A percentile compares a stretch with the other conserved stretches of the same genome.
Conservation (phyloP, 805 yeast genomes). For the Myxozyma geophila region DNA sequence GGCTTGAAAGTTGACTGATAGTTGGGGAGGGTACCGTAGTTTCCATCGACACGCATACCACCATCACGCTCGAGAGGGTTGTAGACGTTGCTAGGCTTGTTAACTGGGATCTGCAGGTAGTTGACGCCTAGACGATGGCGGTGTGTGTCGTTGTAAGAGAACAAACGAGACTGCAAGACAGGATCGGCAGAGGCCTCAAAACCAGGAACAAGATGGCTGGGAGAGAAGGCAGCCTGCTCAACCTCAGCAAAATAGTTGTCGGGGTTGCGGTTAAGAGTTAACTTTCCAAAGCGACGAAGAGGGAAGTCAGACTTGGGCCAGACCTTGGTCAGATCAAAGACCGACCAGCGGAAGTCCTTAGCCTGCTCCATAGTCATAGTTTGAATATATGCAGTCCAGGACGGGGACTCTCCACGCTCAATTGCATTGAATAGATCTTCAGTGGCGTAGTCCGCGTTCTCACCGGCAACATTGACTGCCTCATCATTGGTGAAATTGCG, state of each 20-base stretch:
- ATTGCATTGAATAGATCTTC: conserved; percentile 53
- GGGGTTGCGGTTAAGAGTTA: conserved; percentile 60
- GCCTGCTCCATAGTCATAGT: conserved; percentile 64
- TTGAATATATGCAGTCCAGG: conserved; percentile 60
- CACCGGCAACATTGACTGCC: conserved; percentile 53
- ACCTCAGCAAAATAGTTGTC: conserved; percentile 57
- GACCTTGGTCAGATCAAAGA: conserved; percentile 60
- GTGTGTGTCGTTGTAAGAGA: conserved; percentile 77
- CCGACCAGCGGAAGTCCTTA: conserved; percentile 53
- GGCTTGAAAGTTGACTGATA: conserved; percentile 42
- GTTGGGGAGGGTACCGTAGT: conserved; percentile 57
- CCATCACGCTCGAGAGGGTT: conserved; percentile 66
- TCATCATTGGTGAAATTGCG: conserved; percentile 53
- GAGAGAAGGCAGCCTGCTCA: conserved; percentile 70
- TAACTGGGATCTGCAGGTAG: conserved; percentile 69
- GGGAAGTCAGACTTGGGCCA: conserved; percentile 65
- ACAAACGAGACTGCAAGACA: conserved; percentile 74
- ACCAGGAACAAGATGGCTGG: conserved; percentile 73
- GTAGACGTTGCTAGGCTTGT: conserved; percentile 56
- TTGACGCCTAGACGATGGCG: conserved; percentile 75
- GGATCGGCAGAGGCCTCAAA: conserved; percentile 80
- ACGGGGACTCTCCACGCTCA: conserved; percentile 55
- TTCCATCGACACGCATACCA: conserved; percentile 52
- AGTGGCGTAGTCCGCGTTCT: conserved; percentile 57
- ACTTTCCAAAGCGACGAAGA: conserved; percentile 58